phyloP scores from a whole-genome alignment of 768 basidiomycete genomes.

The Rossbeevera mucosa region DNA sequence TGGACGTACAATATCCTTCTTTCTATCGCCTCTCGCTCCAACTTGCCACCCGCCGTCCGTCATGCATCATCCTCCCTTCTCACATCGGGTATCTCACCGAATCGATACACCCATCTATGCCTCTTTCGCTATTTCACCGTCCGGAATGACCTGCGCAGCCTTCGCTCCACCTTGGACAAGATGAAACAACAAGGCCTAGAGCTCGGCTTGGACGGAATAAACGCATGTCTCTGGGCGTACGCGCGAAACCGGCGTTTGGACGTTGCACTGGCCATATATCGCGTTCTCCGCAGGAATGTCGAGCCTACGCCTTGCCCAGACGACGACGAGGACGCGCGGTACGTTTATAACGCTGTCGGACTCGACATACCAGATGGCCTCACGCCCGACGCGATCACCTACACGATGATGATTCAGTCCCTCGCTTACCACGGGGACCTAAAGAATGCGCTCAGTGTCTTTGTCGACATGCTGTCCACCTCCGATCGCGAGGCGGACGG shows the following conservation, averaged over 20 bases:
- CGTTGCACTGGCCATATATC: conserved; percentile 58
- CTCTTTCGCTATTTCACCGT: conserved; percentile 53
- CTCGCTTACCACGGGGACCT: conserved; percentile 72
- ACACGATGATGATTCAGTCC: conserved; percentile 61
- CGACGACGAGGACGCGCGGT: conserved; percentile 31
- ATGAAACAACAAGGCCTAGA: conserved; percentile 49
- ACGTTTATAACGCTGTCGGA: conserved; percentile 40
- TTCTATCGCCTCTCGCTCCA: conserved; percentile 54
- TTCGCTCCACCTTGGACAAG: conserved; percentile 51
- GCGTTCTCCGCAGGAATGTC: conserved; percentile 53
- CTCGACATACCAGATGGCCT: conserved; percentile 42
- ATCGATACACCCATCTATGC: conserved; percentile 58
- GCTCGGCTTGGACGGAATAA: conserved; percentile 62
- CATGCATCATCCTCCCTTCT: conserved; percentile 53
- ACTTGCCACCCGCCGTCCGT: conserved; percentile 38
- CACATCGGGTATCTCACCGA: conserved; percentile 51
- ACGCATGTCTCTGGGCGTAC: conserved; percentile 69
- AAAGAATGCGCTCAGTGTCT: conserved; percentile 46
- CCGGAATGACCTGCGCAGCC: conserved; percentile 44
- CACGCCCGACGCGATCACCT: conserved; percentile 63
- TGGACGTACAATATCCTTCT: conserved; percentile 67
- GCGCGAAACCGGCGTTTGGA: conserved; percentile 49
- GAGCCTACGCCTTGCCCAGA: conserved; percentile 33
- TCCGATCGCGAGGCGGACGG: conserved; percentile 36
- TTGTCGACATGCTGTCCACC: conserved; percentile 62